phyloP scores from a whole-genome alignment of 805 yeast species.

The Sungouiella thailandica region DNA sequence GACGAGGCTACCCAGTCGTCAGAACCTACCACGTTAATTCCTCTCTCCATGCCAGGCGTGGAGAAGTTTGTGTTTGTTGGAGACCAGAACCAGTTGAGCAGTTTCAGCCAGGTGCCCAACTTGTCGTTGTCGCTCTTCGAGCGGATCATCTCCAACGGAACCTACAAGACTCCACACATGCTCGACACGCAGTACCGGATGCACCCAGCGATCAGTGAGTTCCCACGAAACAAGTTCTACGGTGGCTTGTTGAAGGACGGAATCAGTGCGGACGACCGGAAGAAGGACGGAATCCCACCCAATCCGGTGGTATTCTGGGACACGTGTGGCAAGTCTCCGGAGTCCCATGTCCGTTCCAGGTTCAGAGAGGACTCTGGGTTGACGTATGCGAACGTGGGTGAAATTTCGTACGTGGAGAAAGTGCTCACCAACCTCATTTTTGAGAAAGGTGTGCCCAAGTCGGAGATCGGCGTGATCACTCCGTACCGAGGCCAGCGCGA shows the following conservation, averaged over 20 bases:
- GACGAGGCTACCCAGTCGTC: constrained; percentile 78
- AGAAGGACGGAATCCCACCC: constrained; percentile 37
- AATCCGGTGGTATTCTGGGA: constrained; percentile 61
- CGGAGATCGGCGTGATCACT: constrained; percentile 61
- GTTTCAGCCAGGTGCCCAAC: constrained; percentile 64
- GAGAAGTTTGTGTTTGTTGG: constrained; percentile 68
- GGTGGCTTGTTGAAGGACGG: constrained; percentile 51
- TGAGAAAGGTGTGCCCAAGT: constrained; percentile 46
- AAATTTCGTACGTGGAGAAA: constrained; percentile 44
- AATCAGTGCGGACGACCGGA: constrained; percentile 48
- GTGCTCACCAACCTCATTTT: constrained; percentile 46
- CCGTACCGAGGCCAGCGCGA: constrained; percentile 78
- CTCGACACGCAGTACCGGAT: constrained; percentile 65
- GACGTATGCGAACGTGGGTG: constrained; percentile 55
- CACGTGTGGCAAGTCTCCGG: constrained; percentile 44
- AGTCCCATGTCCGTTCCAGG: constrained; percentile 44
- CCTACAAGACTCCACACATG: constrained; percentile 59
- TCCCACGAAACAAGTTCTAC: constrained; percentile 51
- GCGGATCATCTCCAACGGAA: constrained; percentile 57
- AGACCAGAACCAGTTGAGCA: constrained; percentile 70
- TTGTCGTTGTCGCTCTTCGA: constrained; percentile 66
- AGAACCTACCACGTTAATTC: constrained; percentile 67
- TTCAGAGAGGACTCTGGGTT: constrained; percentile 48
- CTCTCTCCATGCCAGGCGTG: constrained; percentile 61
- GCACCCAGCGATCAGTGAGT: constrained; percentile 61